phyloP scores from a whole-genome alignment of 148 eudicot species.

The Camellia granthamiana region DNA sequence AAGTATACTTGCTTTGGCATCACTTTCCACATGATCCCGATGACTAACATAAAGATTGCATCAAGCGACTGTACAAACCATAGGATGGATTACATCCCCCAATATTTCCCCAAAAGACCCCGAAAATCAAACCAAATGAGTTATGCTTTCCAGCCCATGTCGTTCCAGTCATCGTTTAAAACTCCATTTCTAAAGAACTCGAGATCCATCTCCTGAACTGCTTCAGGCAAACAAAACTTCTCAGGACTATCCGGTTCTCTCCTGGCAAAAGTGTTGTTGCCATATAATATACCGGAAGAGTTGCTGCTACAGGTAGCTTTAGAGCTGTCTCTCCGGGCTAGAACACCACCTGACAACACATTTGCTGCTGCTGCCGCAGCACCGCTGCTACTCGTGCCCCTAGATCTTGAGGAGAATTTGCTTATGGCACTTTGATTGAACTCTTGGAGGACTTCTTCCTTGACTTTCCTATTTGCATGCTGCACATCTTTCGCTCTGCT shows the following conservation, averaged over 20 bases:
- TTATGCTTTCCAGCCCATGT: not conserved
- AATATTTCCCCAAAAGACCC: not conserved
- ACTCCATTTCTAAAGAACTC: conserved; percentile 16
- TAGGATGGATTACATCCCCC: not conserved
- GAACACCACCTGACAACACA: not conserved
- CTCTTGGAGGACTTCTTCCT: conserved; percentile 6
- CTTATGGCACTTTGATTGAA: not conserved
- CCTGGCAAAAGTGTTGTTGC: not conserved
- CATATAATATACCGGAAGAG: not conserved
- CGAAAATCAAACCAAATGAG: not conserved
- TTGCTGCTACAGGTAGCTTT: conserved; percentile 14
- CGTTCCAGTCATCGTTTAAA: conserved; percentile 8
- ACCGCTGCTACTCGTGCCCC: not conserved
- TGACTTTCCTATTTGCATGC: conserved; percentile 7
- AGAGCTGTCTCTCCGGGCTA: not conserved
- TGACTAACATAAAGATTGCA: not conserved
- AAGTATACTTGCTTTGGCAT: not conserved
- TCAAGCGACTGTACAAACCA: not conserved
- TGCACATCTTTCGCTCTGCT: conserved; percentile 11
- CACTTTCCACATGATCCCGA: not conserved
- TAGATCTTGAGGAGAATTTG: not conserved
- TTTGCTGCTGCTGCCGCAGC: not conserved
- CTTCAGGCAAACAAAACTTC: conserved; percentile 8
- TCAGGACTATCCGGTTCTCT: conserved; percentile 6
- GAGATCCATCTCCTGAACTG: conserved; percentile 13